Base-by-base conservation (phyloP, 305 asterid genomes). In the Petunia hybrid region DNA sequence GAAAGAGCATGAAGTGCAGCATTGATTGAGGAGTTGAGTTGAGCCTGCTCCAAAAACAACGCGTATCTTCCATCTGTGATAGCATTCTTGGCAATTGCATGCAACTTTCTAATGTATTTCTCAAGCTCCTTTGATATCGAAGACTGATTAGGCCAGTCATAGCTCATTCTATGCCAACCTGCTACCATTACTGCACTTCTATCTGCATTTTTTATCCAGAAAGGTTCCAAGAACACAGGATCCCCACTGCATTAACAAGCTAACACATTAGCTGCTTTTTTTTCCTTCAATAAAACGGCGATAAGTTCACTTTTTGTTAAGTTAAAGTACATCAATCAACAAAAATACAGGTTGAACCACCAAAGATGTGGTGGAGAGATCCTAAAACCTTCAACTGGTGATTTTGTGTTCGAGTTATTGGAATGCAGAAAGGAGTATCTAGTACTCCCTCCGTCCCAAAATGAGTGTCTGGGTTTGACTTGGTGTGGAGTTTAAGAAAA, bases 101-200 rank as follows among this genome's bases (percentile, higher is more conserved):
- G 97, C 13, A 90, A 43, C 61, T 56, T 69, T 4, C 89, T 88
- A 14, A 94, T 89, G 61, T 78, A 84, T 4, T 45, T 63, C 36
- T 83, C 87, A 12, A 93, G 94, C 80, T 84, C 83, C 4, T 76
- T 62, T 39, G 97, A 93, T 75, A 87, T 46, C 59, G 0, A 2
- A 41, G 87, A 8, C 0, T 57, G 6, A 48, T 84, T 90, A 1
- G 79, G 2, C 36, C 79, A 94, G 0, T 0, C 0, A 66, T 94
- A 92, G 85, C 97, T 86, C 98, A 92, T 92, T 80, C 97, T 80
- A 74, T 91, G 96, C 96, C 97, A 93, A 9, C 92, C 94, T 22
- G 92, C 40, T 3, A 93, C 46, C 1, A 91, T 2, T 2, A 91
- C 79, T 55, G 94, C 97, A 84, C 93, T 85, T n/a, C 78, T 82